Evolutionary conservation across 1,284 basidiomycete genomes (phyloP).

Genomic region (Cystobasidium pallidum): DNA sequence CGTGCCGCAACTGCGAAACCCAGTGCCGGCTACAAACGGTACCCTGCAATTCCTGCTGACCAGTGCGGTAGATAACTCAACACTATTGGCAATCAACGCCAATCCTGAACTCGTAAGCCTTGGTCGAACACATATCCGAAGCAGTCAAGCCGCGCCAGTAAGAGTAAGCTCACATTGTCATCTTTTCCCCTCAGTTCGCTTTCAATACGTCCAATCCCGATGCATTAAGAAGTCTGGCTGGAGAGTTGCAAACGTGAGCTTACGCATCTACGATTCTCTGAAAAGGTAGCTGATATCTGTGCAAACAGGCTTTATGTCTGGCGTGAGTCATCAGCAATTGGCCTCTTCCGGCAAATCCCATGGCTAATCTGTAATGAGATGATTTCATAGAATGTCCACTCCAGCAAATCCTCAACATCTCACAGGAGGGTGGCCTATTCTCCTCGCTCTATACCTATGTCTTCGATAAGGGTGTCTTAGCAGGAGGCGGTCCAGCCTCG

Average conservation of each 20-base stretch:
- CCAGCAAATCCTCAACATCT: constrained; percentile 36
- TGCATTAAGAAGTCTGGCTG: constrained; percentile 21
- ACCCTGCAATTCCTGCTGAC: constrained; percentile 22
- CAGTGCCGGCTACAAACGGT: constrained; percentile 27
- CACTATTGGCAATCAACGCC: constrained; percentile 16
- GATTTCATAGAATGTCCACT: constrained; percentile 35
- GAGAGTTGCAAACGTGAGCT: constrained; percentile 36
- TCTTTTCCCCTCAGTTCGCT: constrained; percentile 24
- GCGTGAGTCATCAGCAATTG: constrained; percentile 9
- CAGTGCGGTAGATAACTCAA: constrained; percentile 21
- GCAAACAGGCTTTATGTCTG: constrained; percentile 20
- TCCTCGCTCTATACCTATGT: constrained; percentile 33
- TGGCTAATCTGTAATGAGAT: not conserved
- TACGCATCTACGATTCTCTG: not conserved
- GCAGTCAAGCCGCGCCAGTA: not conserved
- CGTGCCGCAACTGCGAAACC: constrained; percentile 23
- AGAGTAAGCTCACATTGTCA: not conserved
- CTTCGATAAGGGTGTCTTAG: constrained; percentile 35
- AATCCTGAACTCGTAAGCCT: constrained; percentile 35
- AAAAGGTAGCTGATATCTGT: not conserved
- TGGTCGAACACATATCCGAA: not conserved
- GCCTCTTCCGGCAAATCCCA: not conserved
- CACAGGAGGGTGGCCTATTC: constrained; percentile 35
- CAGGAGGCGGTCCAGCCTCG: constrained; percentile 10
- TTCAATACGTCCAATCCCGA: constrained; percentile 42